Evolutionary conservation across 352 stramenopile genomes (phyloP).

Genomic region (Phytophthora idaei): DNA sequence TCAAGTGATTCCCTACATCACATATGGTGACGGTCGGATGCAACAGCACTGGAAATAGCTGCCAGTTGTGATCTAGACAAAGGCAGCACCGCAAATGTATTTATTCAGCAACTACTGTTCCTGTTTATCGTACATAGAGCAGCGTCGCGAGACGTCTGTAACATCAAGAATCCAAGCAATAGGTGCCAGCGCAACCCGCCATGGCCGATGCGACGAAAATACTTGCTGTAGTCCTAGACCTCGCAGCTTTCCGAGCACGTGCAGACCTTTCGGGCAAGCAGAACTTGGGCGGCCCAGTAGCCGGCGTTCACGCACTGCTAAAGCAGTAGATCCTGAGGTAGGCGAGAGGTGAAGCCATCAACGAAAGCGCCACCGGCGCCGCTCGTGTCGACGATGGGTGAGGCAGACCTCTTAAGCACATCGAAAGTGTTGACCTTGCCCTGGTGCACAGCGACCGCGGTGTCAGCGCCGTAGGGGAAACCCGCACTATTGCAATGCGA

Average conservation of each 20-base stretch:
- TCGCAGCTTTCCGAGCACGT: slow-evolving; percentile 93
- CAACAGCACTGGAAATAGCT: too few species aligned
- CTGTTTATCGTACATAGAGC: too few species aligned
- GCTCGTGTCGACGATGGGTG: slow-evolving; percentile 98
- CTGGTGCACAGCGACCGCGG: slow-evolving; percentile 96
- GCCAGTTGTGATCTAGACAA: too few species aligned
- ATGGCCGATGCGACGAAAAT: neutral
- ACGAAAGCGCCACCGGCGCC: slow-evolving; percentile 99
- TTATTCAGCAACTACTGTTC: too few species aligned
- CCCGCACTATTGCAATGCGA: slow-evolving; percentile 94
- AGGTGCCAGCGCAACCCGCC: too few species aligned
- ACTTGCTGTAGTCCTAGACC: slow-evolving; percentile 71
- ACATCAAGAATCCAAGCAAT: too few species aligned
- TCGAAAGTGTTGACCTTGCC: slow-evolving; percentile 93
- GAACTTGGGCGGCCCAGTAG: slow-evolving; percentile 96
- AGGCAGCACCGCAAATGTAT: too few species aligned
- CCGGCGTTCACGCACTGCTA: slow-evolving; percentile 96
- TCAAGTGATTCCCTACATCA: too few species aligned
- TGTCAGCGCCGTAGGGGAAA: slow-evolving; percentile 97
- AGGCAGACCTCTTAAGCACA: slow-evolving; percentile 88
- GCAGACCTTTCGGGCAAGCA: slow-evolving; percentile 97
- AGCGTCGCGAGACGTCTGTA: too few species aligned
- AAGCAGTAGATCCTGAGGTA: slow-evolving; percentile 87
- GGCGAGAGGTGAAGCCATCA: slow-evolving; percentile 96
- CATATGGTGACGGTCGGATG: too few species aligned